Evolutionary conservation across 106 monocot genomes (phyloP).

Genomic region (Amphibolis antarctica): DNA sequence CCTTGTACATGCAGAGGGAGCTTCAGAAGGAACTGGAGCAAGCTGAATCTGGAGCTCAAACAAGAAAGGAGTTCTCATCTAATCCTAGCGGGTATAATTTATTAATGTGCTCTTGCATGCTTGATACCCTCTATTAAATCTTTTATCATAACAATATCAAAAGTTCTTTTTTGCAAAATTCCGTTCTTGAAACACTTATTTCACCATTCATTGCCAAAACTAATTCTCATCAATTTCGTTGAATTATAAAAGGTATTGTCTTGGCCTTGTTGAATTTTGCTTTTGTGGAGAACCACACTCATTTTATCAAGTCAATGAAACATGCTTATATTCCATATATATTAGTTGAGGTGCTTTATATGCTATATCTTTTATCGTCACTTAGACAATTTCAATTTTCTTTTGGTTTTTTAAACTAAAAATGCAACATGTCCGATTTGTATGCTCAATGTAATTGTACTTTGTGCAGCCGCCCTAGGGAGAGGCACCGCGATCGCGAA

Average conservation of each 20-base stretch:
- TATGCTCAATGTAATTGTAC: neutral
- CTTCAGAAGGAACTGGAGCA: conserved; percentile 77
- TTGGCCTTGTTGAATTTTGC: neutral
- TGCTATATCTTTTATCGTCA: neutral
- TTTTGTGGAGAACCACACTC: no score
- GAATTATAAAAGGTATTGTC: neutral
- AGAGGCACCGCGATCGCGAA: conserved; percentile 77
- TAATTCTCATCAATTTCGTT: neutral
- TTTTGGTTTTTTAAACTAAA: neutral
- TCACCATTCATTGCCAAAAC: neutral
- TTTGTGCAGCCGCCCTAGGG: conserved; percentile 46
- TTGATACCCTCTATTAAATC: neutral
- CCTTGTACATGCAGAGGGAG: conserved; percentile 43
- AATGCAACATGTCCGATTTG: neutral
- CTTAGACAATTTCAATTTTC: neutral
- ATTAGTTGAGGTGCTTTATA: no score
- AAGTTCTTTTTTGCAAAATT: neutral
- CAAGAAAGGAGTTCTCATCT: conserved; percentile 59
- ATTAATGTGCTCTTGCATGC: neutral
- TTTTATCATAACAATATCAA: neutral
- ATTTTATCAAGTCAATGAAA: no score
- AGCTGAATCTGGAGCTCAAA: conserved; percentile 60
- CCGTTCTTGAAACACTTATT: neutral
- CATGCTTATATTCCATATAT: no score
- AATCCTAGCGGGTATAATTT: conserved; percentile 11